Percentiles rank a stretch among this genome's conserved stretches.
Evolutionary conservation across 2,329 filamentous ascomycete species (phyloP).

Genomic region (Fusarium veterinarium): DNA sequence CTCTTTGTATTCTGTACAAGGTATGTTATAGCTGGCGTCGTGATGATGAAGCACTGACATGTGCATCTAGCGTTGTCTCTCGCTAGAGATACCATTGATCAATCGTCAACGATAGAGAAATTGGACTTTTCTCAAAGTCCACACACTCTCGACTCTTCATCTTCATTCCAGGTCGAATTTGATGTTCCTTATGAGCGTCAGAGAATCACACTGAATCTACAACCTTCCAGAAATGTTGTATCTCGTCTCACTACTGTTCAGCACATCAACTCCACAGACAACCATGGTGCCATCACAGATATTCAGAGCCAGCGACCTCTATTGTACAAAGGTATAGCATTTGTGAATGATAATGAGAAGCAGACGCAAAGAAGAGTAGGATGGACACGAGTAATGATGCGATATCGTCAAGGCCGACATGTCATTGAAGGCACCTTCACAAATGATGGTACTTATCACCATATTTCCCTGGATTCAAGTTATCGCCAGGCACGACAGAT

Average conservation of each 20-base stretch:
- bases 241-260: slow-evolving; percentile 22
- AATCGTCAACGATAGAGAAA: slow-evolving; percentile 13
- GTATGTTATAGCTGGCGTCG: neutral
- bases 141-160: neutral
- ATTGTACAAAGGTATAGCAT: slow-evolving; percentile 24
- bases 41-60: slow-evolving; percentile 1
- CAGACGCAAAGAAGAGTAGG: slow-evolving; percentile 16
- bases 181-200: neutral
- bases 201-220: slow-evolving; percentile 19
- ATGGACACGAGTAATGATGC: slow-evolving; percentile 30
- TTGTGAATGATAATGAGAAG: neutral
- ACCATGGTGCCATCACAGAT: neutral
- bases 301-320: neutral
- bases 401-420: neutral
- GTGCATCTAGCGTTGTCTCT: slow-evolving; percentile 8
- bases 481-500: neutral
- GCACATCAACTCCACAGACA: slow-evolving; percentile 4
- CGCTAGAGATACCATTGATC: neutral
- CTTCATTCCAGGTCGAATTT: slow-evolving; percentile 32
- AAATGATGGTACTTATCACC: slow-evolving; percentile 19
- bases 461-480: slow-evolving; percentile 32
- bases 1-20: neutral
- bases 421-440: slow-evolving; percentile 36
- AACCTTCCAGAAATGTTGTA: slow-evolving; percentile 23
- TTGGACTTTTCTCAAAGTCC: slow-evolving; percentile 16